Conservation (phyloP, 2,329 filamentous ascomycete genomes). For the Aplosporella prunicola region DNA sequence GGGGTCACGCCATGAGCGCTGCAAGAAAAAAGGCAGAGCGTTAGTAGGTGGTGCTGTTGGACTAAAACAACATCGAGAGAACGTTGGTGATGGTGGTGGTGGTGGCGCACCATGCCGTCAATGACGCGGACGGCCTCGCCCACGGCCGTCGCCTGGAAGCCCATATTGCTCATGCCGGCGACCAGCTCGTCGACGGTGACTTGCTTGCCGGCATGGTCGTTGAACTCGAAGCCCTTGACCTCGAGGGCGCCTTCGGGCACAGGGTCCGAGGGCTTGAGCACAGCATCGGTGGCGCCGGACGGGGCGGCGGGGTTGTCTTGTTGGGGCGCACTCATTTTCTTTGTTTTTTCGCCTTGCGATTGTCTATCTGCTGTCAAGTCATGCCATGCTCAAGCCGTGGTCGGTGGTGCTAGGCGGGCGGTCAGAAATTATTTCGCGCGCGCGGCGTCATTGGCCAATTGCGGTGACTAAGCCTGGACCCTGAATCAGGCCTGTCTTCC, state of each 20-base stretch:
- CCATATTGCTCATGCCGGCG: constrained; percentile 75
- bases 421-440: too few relatives aligned
- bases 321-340: too few relatives aligned
- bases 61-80: constrained; percentile 13
- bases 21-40: constrained; percentile 8
- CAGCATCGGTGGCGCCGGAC: constrained; percentile 56
- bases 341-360: too few relatives aligned
- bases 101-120: constrained; percentile 72
- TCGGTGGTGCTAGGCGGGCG: too few relatives aligned
- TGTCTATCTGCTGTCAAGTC: too few relatives aligned
- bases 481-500: too few relatives aligned
- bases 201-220: constrained; percentile 61
- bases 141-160: constrained; percentile 71
- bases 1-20: constrained; percentile 72
- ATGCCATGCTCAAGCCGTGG: too few relatives aligned
- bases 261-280: constrained; percentile 73
- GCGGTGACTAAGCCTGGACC: too few relatives aligned
- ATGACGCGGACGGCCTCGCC: constrained; percentile 84
- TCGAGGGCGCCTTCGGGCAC: constrained; percentile 69
- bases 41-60: not conserved
- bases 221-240: constrained; percentile 88
- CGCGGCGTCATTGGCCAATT: too few relatives aligned
- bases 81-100: too few relatives aligned
- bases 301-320: too few relatives aligned
- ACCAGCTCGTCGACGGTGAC: constrained; percentile 83